Evolutionary conservation across 1,284 basidiomycete genomes (phyloP), one percentile per base, ranked within the genome.

Genomic region (Somion occarium): DNA sequence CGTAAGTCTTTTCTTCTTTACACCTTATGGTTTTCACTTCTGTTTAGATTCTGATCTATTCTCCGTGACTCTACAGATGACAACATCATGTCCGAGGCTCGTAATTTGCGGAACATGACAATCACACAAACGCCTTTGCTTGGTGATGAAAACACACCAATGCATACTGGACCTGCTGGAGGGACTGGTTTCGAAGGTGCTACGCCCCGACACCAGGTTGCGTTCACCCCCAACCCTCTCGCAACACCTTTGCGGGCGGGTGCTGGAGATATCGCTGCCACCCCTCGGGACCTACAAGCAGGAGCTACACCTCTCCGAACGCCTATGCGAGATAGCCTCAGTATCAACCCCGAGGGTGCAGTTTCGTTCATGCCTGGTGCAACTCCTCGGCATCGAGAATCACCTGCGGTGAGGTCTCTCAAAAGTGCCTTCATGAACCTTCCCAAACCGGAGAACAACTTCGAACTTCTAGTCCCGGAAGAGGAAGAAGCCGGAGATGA

Each of bases 401-500:
- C 77, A 51, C 82, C 85, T 38, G 76, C 80, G 11, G 88, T 89
- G 63, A 79, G 83, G 41, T 82, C 88, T 1, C 77, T 98, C 48
- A 79, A 87, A 60, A 80, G 85, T 18, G 91, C 90, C 1, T 97
- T 99, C 67, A 80, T 79, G 65, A 85, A 73, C 55, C 75, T 99
- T 15, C 97, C 97, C 0, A 86, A 85, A 58, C 95, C 97, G 0
- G 93, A 98, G 73, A 99, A 99, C 68, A 96, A 99, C 69, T 99
- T 98, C 62, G 95, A 99, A 69, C 73, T 99, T 41, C 81, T 96
- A 22, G 85, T 98, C 3, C 93, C 93, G 3, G 91, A 93, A 57
- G 88, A 91, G 22, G 93, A 93, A 53, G 93, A 93, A 53, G 82
- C 79, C 9, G 82, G 82, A 1, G 80, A 72, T 1, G 70, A 66